These are phyloP conservation scores for Hymenoscyphus albidus DNA, from an alignment of 2,329 filamentous ascomycete species.

Conservation along the genomic window DNA sequence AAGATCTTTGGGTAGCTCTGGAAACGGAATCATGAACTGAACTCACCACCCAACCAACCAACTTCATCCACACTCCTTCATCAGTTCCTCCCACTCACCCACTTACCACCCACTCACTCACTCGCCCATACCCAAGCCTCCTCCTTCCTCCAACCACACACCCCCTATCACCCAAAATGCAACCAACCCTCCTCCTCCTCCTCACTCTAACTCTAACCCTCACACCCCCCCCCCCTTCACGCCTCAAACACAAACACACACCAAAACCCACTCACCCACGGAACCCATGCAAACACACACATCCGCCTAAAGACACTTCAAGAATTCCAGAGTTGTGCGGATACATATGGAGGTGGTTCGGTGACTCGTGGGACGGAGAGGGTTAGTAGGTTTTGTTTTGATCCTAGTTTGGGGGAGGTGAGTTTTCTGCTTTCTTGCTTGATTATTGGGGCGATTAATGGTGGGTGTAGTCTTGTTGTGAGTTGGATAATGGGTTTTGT, in stretches of 20 bases:
- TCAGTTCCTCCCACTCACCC: too few relatives aligned
- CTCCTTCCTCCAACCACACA: too few relatives aligned
- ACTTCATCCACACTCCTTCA: too few relatives aligned
- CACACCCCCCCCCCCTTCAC: not conserved
- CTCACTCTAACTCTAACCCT: not conserved
- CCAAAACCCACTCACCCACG: not conserved
- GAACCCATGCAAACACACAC: not conserved
- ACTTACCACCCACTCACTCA: too few relatives aligned
- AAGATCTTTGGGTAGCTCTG: too few relatives aligned
- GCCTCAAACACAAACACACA: not conserved
- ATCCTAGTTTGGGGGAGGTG: conserved; percentile 5
- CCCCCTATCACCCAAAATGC: too few relatives aligned
- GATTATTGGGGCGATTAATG: not conserved
- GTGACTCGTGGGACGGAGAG: not conserved
- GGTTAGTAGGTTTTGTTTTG: not conserved
- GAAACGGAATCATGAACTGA: too few relatives aligned
- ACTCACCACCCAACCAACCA: too few relatives aligned
- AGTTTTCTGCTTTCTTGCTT: not conserved
- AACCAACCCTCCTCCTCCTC: not conserved
- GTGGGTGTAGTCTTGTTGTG: not conserved
- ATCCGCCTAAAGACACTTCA: not conserved
- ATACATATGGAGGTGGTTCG: conserved; percentile 1
- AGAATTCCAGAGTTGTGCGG: not conserved
- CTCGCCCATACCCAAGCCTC: too few relatives aligned
- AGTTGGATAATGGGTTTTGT: not conserved